These are phyloP conservation scores for Crucihimalaya himalaica DNA, from an alignment of 345 rosid species.

Conservation along the genomic window DNA sequence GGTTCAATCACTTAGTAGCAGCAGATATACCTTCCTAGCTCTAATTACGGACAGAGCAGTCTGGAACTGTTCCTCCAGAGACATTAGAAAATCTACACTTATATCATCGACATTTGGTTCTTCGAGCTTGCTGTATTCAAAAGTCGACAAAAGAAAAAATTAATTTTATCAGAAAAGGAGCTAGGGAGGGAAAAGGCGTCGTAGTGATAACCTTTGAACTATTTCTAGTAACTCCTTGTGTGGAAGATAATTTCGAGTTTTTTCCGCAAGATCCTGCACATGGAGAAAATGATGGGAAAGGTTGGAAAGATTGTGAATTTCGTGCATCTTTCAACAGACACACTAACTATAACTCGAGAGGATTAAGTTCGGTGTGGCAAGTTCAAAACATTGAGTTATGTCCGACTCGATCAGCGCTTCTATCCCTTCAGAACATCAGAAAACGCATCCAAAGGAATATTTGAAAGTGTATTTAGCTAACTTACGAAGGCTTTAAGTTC, in stretches of 20 bases:
- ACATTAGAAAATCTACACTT: slow-evolving; percentile 21
- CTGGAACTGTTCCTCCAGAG: slow-evolving; percentile 28
- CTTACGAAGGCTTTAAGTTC: slow-evolving; percentile 29
- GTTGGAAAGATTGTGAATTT: background rate
- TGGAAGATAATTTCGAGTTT: slow-evolving; percentile 18
- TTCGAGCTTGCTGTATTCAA: slow-evolving; percentile 24
- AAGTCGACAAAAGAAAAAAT: background rate
- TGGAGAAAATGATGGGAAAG: background rate
- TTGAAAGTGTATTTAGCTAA: slow-evolving; percentile 4
- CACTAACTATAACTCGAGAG: background rate
- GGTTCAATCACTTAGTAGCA: background rate
- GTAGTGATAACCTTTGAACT: slow-evolving; percentile 22
- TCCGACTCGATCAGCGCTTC: background rate
- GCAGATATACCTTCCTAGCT: slow-evolving; percentile 34
- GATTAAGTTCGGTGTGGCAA: background rate
- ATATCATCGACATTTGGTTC: slow-evolving; percentile 3
- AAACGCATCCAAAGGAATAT: background rate
- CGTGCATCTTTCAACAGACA: background rate
- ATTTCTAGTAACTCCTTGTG: slow-evolving; percentile 27
- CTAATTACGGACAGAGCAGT: slow-evolving; percentile 28
- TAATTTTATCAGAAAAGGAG: background rate
- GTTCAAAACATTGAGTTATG: background rate
- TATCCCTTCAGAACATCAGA: background rate
- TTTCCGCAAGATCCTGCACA: slow-evolving; percentile 33
- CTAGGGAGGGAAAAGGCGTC: background rate